These are phyloP conservation scores for Tetradesmus obliquus DNA, from an alignment of 139 green algal genomes.

Conservation along the genomic window DNA sequence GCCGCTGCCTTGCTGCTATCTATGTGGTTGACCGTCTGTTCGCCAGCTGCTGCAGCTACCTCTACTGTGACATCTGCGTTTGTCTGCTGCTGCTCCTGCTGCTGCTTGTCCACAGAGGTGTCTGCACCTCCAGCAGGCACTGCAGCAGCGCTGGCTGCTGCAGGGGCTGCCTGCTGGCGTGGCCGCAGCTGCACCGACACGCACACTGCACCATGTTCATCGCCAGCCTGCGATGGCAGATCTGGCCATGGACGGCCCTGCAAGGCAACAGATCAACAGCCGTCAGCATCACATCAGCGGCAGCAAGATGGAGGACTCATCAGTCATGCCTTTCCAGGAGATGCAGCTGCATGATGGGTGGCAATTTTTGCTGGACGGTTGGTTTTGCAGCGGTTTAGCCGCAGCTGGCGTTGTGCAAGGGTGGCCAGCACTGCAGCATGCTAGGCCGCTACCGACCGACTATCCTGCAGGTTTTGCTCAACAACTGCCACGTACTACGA, in stretches of 20 bases:
- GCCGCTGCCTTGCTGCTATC: background rate
- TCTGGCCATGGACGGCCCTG: background rate
- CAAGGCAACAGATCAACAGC: background rate
- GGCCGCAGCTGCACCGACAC: slow-evolving; percentile 12
- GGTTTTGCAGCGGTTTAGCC: too few species aligned
- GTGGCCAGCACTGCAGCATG: too few species aligned
- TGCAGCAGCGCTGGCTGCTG: background rate
- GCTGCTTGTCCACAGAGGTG: background rate
- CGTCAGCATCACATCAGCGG: background rate
- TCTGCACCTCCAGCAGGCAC: background rate
- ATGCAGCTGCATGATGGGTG: too few species aligned
- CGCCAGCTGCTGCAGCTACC: background rate
- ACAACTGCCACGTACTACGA: too few species aligned
- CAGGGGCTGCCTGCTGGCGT: background rate
- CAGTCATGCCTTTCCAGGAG: too few species aligned
- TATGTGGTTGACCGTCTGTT: background rate
- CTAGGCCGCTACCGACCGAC: too few species aligned
- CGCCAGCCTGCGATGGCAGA: background rate
- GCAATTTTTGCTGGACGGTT: too few species aligned
- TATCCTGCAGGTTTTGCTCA: too few species aligned
- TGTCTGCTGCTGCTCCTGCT: background rate
- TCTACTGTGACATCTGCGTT: background rate
- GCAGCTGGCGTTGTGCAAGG: too few species aligned
- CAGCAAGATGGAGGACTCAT: too few species aligned
- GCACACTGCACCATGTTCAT: background rate